Base-by-base conservation (phyloP, 306 rosid species). In the Mimosa pudica region DNA sequence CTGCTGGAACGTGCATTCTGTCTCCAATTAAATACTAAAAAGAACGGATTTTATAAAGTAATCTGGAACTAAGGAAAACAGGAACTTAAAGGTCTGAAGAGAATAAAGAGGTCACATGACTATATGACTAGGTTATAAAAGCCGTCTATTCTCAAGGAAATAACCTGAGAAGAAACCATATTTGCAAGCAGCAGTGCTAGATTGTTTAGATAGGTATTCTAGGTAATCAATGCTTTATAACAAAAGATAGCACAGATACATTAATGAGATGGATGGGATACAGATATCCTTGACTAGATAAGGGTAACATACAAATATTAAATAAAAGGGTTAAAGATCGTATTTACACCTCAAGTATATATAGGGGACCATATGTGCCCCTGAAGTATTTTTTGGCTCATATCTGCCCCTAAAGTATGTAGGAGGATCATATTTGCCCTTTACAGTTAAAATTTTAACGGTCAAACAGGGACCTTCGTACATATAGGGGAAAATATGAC, bases 21-120 rank as follows among this genome's bases (percentile, higher is more conserved):
- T 70, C 71, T 35, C 77, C 54, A 68, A 68, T 54, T 35, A 60
- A 77, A 14, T 32, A 41, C 60, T 24, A 24, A 20, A 74, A 41
- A 55, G 6, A 61, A 16, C 44, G 7, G n/a, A 67, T 69, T 69
- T 62, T 51, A 44, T 72, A 76, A 66, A 55, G 68, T 76, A 77
- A 61, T 70, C 33, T 16, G 63, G 72, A 71, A 48, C 76, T 77
- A 68, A 32, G 2, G 48, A 58, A 38, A 61, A 30, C 54, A 12
- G 12, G 30, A 68, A 36, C 11, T 36, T 54, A 55, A 38, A 38
- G 36, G 51, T 18, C 35, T 52, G 38, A 51, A 18, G 13, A 32
- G 32, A 48, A 71, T 71, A 58, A 58, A 58, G 9, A 13, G 24
- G 35, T 38, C 3, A 38, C 42, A 47, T 3, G 9, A 71, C 4